These are phyloP conservation scores for Thraustochytrium striatum DNA, from an alignment of 352 stramenopile species.

Conservation along the genomic window DNA sequence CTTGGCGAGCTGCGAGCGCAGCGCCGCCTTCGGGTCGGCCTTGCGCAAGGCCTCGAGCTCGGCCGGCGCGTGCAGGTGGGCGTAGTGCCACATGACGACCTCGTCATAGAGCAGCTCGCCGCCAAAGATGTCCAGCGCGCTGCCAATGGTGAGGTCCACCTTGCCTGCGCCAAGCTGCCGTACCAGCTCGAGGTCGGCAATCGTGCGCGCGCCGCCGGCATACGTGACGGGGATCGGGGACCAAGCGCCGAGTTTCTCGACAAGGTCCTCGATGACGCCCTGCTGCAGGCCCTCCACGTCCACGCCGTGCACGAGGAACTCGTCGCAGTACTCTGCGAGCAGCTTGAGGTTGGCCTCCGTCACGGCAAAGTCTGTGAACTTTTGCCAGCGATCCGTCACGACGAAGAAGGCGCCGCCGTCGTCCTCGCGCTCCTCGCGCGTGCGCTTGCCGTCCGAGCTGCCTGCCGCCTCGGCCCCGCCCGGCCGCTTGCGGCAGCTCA, in stretches of 20 bases:
- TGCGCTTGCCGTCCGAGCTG: background rate
- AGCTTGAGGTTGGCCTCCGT: constrained; percentile 75
- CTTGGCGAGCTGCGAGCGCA: background rate
- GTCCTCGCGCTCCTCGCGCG: background rate
- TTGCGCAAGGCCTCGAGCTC: background rate
- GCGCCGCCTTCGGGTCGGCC: background rate
- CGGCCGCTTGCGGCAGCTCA: constrained; percentile 85
- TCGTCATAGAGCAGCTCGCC: constrained; percentile 85
- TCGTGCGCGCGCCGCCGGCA: constrained; percentile 82
- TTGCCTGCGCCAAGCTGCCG: constrained; percentile 81
- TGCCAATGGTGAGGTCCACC: constrained; percentile 94
- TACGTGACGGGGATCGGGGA: constrained; percentile 94
- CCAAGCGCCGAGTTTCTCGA: constrained; percentile 79
- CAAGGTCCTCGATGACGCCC: constrained; percentile 90
- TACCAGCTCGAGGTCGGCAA: constrained; percentile 90
- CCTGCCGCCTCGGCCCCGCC: background rate
- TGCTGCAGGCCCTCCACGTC: constrained; percentile 93
- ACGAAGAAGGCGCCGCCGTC: constrained; percentile 92
- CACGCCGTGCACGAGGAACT: constrained; percentile 96
- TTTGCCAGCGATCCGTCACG: constrained; percentile 94
- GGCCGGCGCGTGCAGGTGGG: constrained; percentile 3
- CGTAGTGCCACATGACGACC: constrained; percentile 82
- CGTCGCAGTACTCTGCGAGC: constrained; percentile 86
- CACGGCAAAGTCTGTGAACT: constrained; percentile 83
- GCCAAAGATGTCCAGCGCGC: constrained; percentile 93